Evolutionary conservation across 208 protist genomes (phyloP).

Genomic region (Crithidia fasciculata): DNA sequence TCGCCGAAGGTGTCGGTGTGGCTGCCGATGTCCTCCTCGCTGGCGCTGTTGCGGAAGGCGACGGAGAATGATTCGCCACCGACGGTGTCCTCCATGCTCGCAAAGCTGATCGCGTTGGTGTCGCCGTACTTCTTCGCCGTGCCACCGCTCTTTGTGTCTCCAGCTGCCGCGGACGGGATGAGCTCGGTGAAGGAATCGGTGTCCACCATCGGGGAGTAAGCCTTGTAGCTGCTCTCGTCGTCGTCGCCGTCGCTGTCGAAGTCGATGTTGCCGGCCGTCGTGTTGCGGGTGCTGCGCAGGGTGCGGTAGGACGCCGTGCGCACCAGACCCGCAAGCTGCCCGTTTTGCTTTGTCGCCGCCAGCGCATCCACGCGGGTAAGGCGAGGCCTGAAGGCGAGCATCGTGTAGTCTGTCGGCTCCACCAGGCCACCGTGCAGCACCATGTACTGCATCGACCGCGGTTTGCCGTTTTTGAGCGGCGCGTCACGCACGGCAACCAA

Average conservation of each 20-base stretch:
- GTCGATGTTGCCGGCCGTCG: neutral
- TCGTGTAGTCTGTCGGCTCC: conserved; percentile 65
- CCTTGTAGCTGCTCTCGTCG: conserved; percentile 24
- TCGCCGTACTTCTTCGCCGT: conserved; percentile 7
- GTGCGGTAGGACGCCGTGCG: conserved; percentile 13
- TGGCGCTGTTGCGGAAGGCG: conserved; percentile 18
- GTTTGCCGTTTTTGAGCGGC: conserved; percentile 16
- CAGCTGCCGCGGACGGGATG: neutral
- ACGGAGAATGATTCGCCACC: conserved; percentile 2
- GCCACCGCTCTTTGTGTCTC: neutral
- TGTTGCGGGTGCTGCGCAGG: neutral
- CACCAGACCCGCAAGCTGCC: conserved; percentile 5
- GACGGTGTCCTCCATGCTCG: conserved; percentile 7
- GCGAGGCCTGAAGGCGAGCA: conserved; percentile 76
- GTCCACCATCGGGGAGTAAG: neutral
- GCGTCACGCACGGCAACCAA: conserved; percentile 51
- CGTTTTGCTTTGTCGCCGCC: conserved; percentile 11
- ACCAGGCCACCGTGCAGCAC: conserved; percentile 81
- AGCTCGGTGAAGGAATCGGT: conserved; percentile 14
- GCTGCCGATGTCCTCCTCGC: conserved; percentile 20
- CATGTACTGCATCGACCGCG: conserved; percentile 58
- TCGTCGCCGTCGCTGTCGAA: neutral
- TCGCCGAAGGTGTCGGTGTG: neutral
- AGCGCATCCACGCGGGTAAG: conserved; percentile 30
- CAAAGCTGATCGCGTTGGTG: neutral